Percentiles rank a stretch among this genome's conserved stretches.
Conservation (phyloP, 176 grass and related monocot genomes). For the maize (Zea mays) region DNA sequence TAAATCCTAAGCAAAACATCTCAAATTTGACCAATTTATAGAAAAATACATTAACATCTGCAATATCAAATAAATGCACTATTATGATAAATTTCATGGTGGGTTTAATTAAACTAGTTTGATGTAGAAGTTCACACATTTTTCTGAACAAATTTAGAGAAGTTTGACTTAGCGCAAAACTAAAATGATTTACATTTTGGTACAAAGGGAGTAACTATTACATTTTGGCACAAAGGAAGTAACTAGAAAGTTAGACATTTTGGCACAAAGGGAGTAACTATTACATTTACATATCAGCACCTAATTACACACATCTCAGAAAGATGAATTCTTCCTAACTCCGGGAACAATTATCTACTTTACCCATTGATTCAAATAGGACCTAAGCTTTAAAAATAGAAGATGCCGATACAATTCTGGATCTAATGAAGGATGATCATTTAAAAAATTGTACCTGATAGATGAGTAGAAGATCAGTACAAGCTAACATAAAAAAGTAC, state of each 20-base stretch:
- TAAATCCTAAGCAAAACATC: background rate
- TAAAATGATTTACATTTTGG: background rate
- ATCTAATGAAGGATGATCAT: conserved; percentile 97
- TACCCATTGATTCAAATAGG: conserved; percentile 15
- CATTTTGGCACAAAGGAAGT: no score
- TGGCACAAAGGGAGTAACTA: no score
- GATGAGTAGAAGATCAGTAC: conserved; percentile 28
- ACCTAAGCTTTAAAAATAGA: conserved; percentile 84
- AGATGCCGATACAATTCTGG: conserved; percentile 94
- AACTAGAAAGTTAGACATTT: no score
- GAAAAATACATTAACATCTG: background rate
- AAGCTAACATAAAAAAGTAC: conserved; percentile 25
- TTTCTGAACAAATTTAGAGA: background rate
- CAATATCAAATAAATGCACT: background rate
- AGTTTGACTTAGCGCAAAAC: background rate
- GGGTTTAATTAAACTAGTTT: no score
- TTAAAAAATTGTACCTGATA: conserved; percentile 88
- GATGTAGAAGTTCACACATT: background rate
- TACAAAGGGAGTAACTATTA: no score
- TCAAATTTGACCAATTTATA: background rate
- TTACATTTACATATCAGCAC: background rate
- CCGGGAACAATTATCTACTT: conserved; percentile 9
- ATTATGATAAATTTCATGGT: background rate
- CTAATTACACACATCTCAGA: background rate
- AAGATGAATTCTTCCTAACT: conserved; percentile 18